phyloP scores from a whole-genome alignment of 2,329 filamentous ascomycete genomes.

The Colletotrichum sp. region DNA sequence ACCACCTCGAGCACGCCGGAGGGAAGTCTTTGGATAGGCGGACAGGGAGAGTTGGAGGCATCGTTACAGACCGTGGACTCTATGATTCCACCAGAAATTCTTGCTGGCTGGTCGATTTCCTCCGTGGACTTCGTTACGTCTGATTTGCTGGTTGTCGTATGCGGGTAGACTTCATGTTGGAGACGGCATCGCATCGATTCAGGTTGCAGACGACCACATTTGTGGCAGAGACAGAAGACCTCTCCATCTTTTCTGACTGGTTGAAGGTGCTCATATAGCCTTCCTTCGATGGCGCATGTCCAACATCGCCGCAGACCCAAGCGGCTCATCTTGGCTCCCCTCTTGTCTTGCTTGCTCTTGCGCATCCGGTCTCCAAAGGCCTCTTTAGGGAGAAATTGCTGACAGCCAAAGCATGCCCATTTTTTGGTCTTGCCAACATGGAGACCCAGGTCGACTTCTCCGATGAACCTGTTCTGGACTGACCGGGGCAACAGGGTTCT shows the following conservation, averaged over 20 bases:
- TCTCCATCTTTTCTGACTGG: background rate
- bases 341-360: background rate
- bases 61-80: background rate
- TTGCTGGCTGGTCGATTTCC: background rate
- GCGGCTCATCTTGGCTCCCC: background rate
- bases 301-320: background rate
- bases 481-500: background rate
- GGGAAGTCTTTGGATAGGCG: background rate
- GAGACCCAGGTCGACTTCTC: background rate
- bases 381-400: background rate
- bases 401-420: background rate
- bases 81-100: background rate
- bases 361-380: background rate
- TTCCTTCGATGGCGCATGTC: background rate
- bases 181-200: background rate
- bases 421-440: background rate
- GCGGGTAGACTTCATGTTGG: background rate
- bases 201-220: background rate
- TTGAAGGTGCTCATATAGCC: background rate
- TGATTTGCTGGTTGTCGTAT: background rate
- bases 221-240: background rate
- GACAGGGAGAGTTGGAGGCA: background rate
- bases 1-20: background rate
- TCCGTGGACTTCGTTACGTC: background rate
- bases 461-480: background rate